Base-by-base conservation (phyloP, 768 basidiomycete species). In the Lyophyllum semitale region DNA sequence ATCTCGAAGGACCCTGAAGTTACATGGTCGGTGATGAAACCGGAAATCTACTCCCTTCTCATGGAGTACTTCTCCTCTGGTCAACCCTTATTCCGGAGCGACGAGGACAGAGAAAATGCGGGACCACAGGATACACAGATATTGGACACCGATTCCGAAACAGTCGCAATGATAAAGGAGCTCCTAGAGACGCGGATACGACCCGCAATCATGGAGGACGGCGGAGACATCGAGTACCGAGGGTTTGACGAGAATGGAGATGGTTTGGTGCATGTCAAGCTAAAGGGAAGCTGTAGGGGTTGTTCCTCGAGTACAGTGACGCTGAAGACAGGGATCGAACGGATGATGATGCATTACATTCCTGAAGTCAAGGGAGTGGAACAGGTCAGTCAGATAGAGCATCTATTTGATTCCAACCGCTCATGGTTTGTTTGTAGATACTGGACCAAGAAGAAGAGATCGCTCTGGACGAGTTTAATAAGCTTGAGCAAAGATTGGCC, bases 301-400 rank as follows among this genome's bases (percentile, higher is more conserved):
- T 98, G 97, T 69, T 86, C 86, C 59, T 94, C 92, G 29, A 95
- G 93, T 68, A 86, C 92, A 6, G 95, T 98, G 30, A 99, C 97
- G 15, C 76, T 99, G 53, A 99, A 98, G 80, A 87, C 84, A 58
- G 97, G 97, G 8, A 98, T 99, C 50, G 97, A 99, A 74, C 80
- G 97, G 59, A 98, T 99, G 97, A 76, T 99, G 64, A 95, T 93
- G 93, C 96, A 98, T 73, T 98, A 98, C 66, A 93, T 99, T 51
- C 96, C 96, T 1, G 92, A 96, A 72, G 94, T 96, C 35, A 91
- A 93, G 70, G 89, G 86, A 23, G 91, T 95, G 8, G 89, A 94
- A 63, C 91, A 95, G 83, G 92, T 87, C 59, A 61, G 79, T 65
- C 15, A 4, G 12, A 23, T 15, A 22, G 7, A 8, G 26, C 40